These are phyloP conservation scores for Termitomyces sp. DNA, from an alignment of 768 basidiomycete genomes.

Conservation along the genomic window DNA sequence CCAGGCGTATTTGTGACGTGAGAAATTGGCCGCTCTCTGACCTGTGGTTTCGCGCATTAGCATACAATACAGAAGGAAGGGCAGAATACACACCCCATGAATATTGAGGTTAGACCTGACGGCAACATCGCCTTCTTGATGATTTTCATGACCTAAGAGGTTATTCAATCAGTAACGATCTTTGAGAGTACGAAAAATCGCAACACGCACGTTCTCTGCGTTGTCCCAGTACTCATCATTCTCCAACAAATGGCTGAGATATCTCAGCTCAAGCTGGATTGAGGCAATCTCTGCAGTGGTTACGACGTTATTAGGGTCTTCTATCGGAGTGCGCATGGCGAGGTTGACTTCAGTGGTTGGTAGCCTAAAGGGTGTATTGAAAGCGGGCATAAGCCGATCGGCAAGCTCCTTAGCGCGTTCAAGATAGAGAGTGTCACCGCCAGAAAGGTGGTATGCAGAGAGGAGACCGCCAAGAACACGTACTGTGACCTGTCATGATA, in stretches of 20 bases:
- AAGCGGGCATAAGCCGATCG: constrained; percentile 77
- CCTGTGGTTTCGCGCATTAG: constrained; percentile 20
- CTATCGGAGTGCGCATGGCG: constrained; percentile 51
- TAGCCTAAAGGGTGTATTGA: constrained; percentile 79
- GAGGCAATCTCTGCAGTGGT: constrained; percentile 86
- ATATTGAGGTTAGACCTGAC: constrained; percentile 80
- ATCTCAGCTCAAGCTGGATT: constrained; percentile 87
- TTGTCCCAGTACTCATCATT: constrained; percentile 82
- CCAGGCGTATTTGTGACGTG: constrained; percentile 78
- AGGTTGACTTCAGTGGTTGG: constrained; percentile 81
- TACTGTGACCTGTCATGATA: constrained; percentile 72
- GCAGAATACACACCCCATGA: constrained; percentile 55
- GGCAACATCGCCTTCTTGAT: constrained; percentile 59
- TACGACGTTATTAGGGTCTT: constrained; percentile 60
- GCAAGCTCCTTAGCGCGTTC: constrained; percentile 80
- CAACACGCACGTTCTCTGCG: constrained; percentile 57
- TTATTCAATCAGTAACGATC: neutral
- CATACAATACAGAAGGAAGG: neutral
- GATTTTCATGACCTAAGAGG: constrained; percentile 54
- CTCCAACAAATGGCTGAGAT: constrained; percentile 74
- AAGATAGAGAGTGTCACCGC: constrained; percentile 67
- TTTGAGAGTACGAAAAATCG: neutral
- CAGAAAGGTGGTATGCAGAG: constrained; percentile 81
- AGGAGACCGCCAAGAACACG: constrained; percentile 89
- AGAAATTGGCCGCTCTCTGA: constrained; percentile 45